Evolutionary conservation across 2,329 filamentous ascomycete species (phyloP).

Genomic region (Verticillium albo-atrum): DNA sequence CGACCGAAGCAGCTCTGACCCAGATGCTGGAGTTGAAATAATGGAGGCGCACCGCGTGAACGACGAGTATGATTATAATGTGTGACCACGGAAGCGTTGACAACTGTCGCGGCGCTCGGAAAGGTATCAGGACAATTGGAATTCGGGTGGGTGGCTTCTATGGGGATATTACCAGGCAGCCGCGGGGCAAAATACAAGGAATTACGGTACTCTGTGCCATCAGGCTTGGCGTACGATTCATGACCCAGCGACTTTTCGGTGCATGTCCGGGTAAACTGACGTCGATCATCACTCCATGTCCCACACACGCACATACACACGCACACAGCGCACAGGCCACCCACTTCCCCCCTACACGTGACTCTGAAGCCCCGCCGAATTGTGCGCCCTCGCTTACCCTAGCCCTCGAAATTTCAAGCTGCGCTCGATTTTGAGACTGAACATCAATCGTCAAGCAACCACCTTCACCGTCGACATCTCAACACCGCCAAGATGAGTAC

Average conservation of each 20-base stretch:
- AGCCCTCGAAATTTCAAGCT: neutral
- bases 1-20: constrained; percentile 59
- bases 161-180: no score
- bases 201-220: no score
- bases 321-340: neutral
- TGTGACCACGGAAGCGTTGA: neutral
- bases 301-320: no score
- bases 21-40: constrained; percentile 56
- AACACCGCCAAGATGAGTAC: constrained; percentile 54
- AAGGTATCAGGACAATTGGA: neutral
- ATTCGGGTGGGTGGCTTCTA: neutral
- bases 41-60: constrained; percentile 13
- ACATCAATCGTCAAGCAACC: constrained; percentile 9
- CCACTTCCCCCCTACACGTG: neutral
- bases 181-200: no score
- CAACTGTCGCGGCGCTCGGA: neutral
- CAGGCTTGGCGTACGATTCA: no score
- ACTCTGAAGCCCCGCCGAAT: neutral
- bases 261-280: neutral
- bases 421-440: neutral
- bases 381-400: constrained; percentile 2
- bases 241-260: neutral
- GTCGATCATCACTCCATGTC: neutral
- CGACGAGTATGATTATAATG: neutral
- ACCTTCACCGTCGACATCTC: constrained; percentile 14